Evolutionary conservation across 495 filamentous ascomycete species (phyloP).

Genomic region (Daldinia childiae): DNA sequence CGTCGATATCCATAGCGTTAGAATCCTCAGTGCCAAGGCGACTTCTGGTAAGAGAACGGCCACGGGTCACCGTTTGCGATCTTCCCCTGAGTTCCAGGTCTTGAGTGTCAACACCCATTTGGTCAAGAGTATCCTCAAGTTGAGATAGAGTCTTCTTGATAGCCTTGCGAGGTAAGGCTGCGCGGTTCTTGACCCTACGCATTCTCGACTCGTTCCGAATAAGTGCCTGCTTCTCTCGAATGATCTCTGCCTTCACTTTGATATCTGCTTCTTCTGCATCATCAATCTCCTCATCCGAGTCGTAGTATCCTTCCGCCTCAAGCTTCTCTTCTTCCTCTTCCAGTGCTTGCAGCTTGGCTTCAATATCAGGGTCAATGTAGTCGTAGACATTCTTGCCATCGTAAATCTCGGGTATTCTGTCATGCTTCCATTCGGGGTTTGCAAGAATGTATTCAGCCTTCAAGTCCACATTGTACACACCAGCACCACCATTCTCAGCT

Average conservation of each 20-base stretch:
- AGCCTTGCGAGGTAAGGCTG: slow-evolving; percentile 82
- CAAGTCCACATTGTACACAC: slow-evolving; percentile 93
- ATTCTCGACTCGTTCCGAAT: slow-evolving; percentile 92
- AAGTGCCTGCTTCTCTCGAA: slow-evolving; percentile 87
- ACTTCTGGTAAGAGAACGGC: slow-evolving; percentile 64
- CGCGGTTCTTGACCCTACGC: slow-evolving; percentile 93
- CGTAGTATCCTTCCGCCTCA: slow-evolving; percentile 65
- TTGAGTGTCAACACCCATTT: slow-evolving; percentile 83
- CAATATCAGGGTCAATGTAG: slow-evolving; percentile 96
- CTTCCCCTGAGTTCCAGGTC: slow-evolving; percentile 77
- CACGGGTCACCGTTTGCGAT: slow-evolving; percentile 64
- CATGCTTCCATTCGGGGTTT: slow-evolving; percentile 90
- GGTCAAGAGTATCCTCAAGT: slow-evolving; percentile 84
- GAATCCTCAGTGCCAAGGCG: slow-evolving; percentile 63
- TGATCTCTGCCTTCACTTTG: slow-evolving; percentile 90
- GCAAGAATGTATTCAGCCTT: slow-evolving; percentile 86
- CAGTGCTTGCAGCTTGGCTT: slow-evolving; percentile 84
- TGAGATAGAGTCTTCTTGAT: slow-evolving; percentile 79
- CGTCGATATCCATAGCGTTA: slow-evolving; percentile 90
- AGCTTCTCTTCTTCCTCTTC: slow-evolving; percentile 95
- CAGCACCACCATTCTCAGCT: slow-evolving; percentile 90
- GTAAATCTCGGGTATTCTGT: slow-evolving; percentile 91
- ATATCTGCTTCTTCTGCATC: slow-evolving; percentile 87
- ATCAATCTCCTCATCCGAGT: slow-evolving; percentile 67
- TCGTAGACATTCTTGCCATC: slow-evolving; percentile 97